Base-by-base conservation (phyloP, 768 basidiomycete species). In the Mrakia blollopis region DNA sequence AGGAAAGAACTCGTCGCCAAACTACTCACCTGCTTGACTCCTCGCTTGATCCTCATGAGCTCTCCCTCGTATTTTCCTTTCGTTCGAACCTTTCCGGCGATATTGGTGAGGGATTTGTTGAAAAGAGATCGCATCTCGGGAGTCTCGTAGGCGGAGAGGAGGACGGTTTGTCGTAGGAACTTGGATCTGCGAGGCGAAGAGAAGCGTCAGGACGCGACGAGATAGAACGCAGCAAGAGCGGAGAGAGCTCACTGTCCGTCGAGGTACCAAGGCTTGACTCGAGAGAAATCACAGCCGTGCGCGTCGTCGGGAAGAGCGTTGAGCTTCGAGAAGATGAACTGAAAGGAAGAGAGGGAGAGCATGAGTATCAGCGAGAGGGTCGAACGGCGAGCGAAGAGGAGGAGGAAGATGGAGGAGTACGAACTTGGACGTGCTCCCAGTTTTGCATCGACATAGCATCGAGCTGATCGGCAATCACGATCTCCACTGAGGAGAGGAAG, bases 381-480 rank as follows among this genome's bases (percentile, higher is more conserved):
- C 6, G 30, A 54, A 0, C 10, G 28, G 11, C 8, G 60, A 67
- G 23, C 7, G 44, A 23, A 30, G 37, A 30, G 2, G 44, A 28
- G 30, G 37, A n/a, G n/a, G n/a, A n/a, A n/a, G 21, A 35, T 9
- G 16, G 30, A 54, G n/a, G 28, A 8, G 9, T 30, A 81, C 86
- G 50, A 81, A 93, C 95, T 87, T 97, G 92, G 28, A 95, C 87
- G 81, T 98, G 97, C 54, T 98, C 94, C 97, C 97, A 99, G 81
- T 99, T 99, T 85, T 98, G 97, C 97, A 98, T 98, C 5, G 89
- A 88, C 80, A 98, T 87, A 4, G 91, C 91, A 83, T 98, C 94
- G 86, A 93, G 86, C 81, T 97, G 94, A 83, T 98, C 97, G 23
- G 93, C 87, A n/a, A 98, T 85, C 30, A 94, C 84, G 8, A 98